Base-by-base conservation (phyloP, 192 early-diverging fungal species). In the Dimargaris verticillata region DNA sequence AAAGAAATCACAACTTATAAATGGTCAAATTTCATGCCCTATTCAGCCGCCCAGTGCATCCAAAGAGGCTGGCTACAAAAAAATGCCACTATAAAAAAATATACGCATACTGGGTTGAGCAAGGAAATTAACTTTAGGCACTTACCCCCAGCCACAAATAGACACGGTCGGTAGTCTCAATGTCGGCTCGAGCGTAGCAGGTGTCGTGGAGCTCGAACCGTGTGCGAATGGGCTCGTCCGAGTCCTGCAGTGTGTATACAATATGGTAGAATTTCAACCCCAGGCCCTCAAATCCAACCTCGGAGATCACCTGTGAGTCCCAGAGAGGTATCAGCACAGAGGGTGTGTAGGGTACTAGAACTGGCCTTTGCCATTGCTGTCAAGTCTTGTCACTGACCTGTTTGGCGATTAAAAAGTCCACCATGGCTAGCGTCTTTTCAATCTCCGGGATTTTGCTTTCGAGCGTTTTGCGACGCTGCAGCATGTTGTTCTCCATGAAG, bases 371-470 rank as follows among this genome's bases (percentile, higher is more conserved):
- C 17, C 11, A 49, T 47, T 14, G n/a, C 13, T 43, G 28, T 42
- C 41, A 26, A 24, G 44, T 28, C 10, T 9, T 54, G 22, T 6
- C 15, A 70, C 28, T 25, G 24, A 61, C 70, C 29, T 70, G 17
- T 62, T 81, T 73, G 28, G 78, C 72, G 42, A 77, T 70, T 41
- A 97, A 71, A 52, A 82, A 88, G n/a, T 85, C 74, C 26, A 96
- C 89, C 72, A 88, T 85, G 46, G 83, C 82, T 52, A 95, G 73
- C 0, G 91, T 93, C 72, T 96, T 96, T 74, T 88, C 81, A 61
- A 98, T 90, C 69, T 98, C 93, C 5, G 95, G 95, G 44, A 98
- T 87, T 75, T 98, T 98, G 28, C 83, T 74, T 63, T 94, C 89
- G 22, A 98, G 79, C 47, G 80, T 78, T 38, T 78, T 76, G 65